Conservation (phyloP, 73 alveolate species). For the Halteria grandinella region DNA sequence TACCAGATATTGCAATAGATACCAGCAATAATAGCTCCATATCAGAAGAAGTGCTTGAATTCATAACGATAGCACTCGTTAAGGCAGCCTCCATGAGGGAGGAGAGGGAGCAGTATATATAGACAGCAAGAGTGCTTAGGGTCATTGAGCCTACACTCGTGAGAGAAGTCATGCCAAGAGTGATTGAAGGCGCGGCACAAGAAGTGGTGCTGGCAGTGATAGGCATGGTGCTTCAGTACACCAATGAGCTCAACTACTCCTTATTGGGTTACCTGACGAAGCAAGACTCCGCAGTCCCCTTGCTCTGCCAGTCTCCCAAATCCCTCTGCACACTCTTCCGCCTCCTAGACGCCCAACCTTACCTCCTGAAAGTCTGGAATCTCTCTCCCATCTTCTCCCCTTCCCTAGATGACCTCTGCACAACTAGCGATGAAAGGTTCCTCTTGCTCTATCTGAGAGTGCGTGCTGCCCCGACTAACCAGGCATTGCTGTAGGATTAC, state of each 20-base stretch:
- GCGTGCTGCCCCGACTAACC: neutral
- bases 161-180: too few relatives aligned
- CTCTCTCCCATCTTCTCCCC: slow-evolving; percentile 2
- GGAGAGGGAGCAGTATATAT: too few relatives aligned
- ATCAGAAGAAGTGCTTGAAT: too few relatives aligned
- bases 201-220: too few relatives aligned
- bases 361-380: slow-evolving; percentile 14
- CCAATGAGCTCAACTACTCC: slow-evolving; percentile 16
- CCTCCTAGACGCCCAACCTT: slow-evolving; percentile 39
- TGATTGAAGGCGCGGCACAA: too few relatives aligned
- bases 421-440: neutral
- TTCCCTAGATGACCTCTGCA: neutral
- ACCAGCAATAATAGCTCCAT: too few relatives aligned
- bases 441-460: slow-evolving; percentile 1
- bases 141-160: too few relatives aligned
- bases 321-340: neutral
- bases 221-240: slow-evolving; percentile 15
- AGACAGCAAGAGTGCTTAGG: too few relatives aligned
- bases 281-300: neutral
- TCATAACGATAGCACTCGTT: too few relatives aligned
- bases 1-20: too few relatives aligned
- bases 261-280: neutral
- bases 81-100: too few relatives aligned
- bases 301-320: neutral
- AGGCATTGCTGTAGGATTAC: neutral